These are phyloP conservation scores for Ascochyta koolunga DNA, from an alignment of 2,329 filamentous ascomycete species.

Conservation along the genomic window DNA sequence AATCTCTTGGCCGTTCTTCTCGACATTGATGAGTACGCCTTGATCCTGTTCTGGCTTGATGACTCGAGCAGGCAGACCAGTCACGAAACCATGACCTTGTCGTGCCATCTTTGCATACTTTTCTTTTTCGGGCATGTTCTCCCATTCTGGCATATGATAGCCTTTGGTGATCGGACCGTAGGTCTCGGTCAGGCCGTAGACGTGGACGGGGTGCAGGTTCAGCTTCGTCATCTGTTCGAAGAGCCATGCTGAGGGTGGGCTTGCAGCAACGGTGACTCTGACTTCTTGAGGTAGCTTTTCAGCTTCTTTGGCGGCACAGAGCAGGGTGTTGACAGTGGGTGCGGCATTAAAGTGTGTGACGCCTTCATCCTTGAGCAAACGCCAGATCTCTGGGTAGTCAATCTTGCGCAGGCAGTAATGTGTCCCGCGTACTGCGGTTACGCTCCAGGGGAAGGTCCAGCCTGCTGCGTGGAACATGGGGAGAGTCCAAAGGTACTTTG, in stretches of 20 bases:
- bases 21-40: slow-evolving; percentile 70
- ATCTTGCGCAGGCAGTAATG: slow-evolving; percentile 95
- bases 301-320: slow-evolving; percentile 82
- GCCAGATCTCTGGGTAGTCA: slow-evolving; percentile 93
- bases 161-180: slow-evolving; percentile 96
- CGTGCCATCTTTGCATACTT: slow-evolving; percentile 90
- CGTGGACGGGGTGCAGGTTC: slow-evolving; percentile 89
- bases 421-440: slow-evolving; percentile 92
- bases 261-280: slow-evolving; percentile 89
- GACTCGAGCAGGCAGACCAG: slow-evolving; percentile 78
- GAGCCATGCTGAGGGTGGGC: slow-evolving; percentile 84
- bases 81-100: slow-evolving; percentile 90
- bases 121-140: slow-evolving; percentile 72
- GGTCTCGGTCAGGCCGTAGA: slow-evolving; percentile 87
- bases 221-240: slow-evolving; percentile 91
- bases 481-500: slow-evolving; percentile 88
- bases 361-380: slow-evolving; percentile 79
- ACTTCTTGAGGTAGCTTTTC: slow-evolving; percentile 72
- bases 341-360: slow-evolving; percentile 97
- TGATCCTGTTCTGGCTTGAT: slow-evolving; percentile 78
- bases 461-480: slow-evolving; percentile 79
- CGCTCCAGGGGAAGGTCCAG: slow-evolving; percentile 90
- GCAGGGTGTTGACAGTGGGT: slow-evolving; percentile 92
- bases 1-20: slow-evolving; percentile 73
- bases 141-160: slow-evolving; percentile 86